Percentiles rank a stretch among this genome's conserved stretches.
phyloP scores from a whole-genome alignment of 108 stramenopile genomes.

The Conticribra guillardii region DNA sequence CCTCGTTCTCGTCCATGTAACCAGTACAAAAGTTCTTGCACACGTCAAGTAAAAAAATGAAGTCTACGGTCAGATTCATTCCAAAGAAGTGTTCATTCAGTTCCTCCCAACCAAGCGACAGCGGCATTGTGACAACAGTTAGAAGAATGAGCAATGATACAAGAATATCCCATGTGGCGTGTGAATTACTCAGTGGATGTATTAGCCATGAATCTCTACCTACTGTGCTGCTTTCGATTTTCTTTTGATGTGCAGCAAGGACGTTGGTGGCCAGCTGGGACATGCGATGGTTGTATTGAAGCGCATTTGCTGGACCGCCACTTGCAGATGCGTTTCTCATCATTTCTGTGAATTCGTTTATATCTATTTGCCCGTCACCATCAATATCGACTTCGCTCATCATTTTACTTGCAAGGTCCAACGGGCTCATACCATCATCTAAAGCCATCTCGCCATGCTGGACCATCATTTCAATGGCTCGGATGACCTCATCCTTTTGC shows the following conservation, averaged over 20 bases:
- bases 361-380: conserved; percentile 61
- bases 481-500: conserved; percentile 52
- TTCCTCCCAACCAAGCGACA: conserved; percentile 65
- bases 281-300: conserved; percentile 44
- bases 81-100: conserved; percentile 42
- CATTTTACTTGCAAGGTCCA: conserved; percentile 51
- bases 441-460: conserved; percentile 42
- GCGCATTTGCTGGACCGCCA: conserved; percentile 9
- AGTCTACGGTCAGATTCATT: conserved; percentile 61
- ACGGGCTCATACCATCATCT: conserved; percentile 28
- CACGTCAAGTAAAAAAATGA: conserved; percentile 67
- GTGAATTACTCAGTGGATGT: conserved; percentile 50
- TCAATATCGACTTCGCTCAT: conserved; percentile 52
- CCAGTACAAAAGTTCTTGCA: conserved; percentile 74
- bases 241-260: conserved; percentile 57
- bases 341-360: conserved; percentile 52
- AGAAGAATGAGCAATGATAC: conserved; percentile 55
- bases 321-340: conserved; percentile 28
- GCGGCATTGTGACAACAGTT: conserved; percentile 59
- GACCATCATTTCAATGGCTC: conserved; percentile 50
- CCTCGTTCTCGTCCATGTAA: conserved; percentile 55
- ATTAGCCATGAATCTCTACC: conserved; percentile 51
- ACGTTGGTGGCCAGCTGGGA: conserved; percentile 51
- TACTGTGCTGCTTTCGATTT: conserved; percentile 43
- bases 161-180: conserved; percentile 58